phyloP scores from a whole-genome alignment of 2,329 filamentous ascomycete genomes.

The Xenosphaeropsis pyriputrescens region DNA sequence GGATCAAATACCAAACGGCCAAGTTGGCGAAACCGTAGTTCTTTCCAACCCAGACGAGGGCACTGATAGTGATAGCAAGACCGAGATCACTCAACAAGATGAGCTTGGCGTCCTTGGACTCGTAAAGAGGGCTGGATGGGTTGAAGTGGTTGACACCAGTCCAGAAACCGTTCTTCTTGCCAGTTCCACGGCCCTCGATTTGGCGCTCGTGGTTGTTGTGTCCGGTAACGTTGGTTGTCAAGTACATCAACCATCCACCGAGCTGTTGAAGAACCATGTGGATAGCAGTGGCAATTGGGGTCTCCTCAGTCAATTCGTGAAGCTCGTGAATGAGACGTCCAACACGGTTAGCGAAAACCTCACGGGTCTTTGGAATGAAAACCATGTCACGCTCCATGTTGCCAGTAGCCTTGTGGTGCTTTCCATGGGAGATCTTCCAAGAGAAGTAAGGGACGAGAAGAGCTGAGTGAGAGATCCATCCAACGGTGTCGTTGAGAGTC shows the following conservation, averaged over 20 bases:
- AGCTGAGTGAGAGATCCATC: conserved; percentile 79
- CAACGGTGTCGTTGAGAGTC: conserved; percentile 78
- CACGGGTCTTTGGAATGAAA: conserved; percentile 85
- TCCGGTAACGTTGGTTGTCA: conserved; percentile 83
- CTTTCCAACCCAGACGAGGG: conserved; percentile 48
- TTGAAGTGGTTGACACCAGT: conserved; percentile 91
- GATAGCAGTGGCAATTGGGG: conserved; percentile 65
- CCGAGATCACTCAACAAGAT: conserved; percentile 82
- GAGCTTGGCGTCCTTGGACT: conserved; percentile 77
- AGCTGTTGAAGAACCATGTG: conserved; percentile 76
- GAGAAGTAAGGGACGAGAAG: conserved; percentile 95
- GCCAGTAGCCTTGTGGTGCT: conserved; percentile 98
- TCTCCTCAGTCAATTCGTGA: conserved; percentile 84
- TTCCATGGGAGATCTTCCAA: conserved; percentile 98
- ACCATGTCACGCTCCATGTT: conserved; percentile 99
- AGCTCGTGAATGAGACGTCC: conserved; percentile 70
- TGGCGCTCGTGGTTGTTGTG: conserved; percentile 91
- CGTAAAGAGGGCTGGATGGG: conserved; percentile 76
- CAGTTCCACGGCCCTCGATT: conserved; percentile 81
- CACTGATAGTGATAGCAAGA: conserved; percentile 43
- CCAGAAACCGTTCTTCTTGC: conserved; percentile 72
- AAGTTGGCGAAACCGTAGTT: conserved; percentile 77
- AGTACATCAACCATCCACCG: conserved; percentile 84
- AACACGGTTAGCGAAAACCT: conserved; percentile 62
- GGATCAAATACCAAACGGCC: conserved; percentile 85